Percentiles rank a stretch among this genome's conserved stretches.
These are phyloP conservation scores for Cladosporium colombiae DNA, from an alignment of 2,329 filamentous ascomycete genomes.

Conservation along the genomic window DNA sequence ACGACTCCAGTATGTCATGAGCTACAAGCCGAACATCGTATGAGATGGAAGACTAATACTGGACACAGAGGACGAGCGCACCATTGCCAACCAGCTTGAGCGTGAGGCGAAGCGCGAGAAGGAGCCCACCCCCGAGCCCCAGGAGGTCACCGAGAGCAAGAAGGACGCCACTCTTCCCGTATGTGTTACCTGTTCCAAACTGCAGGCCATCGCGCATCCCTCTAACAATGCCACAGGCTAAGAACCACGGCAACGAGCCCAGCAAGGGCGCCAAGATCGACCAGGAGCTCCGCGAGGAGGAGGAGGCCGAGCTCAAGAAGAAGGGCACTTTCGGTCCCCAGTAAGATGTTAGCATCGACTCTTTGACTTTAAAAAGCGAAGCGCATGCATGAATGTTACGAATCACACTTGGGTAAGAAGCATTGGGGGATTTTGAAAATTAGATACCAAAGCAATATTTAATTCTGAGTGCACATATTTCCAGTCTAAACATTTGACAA, in stretches of 20 bases:
- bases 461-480: constrained; percentile 13
- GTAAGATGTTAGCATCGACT: constrained; percentile 23
- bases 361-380: constrained; percentile 16
- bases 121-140: constrained; percentile 36
- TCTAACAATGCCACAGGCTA: constrained; percentile 44
- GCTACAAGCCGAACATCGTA: background rate
- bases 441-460: constrained; percentile 19
- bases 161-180: constrained; percentile 59
- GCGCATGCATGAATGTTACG: constrained; percentile 19
- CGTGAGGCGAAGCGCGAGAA: constrained; percentile 59
- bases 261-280: constrained; percentile 72
- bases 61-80: constrained; percentile 64
- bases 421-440: constrained; percentile 16
- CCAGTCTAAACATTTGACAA: background rate
- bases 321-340: constrained; percentile 54
- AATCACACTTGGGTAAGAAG: constrained; percentile 15
- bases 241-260: constrained; percentile 70
- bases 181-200: constrained; percentile 24
- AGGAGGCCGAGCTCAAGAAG: constrained; percentile 63
- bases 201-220: constrained; percentile 41
- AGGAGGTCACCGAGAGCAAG: constrained; percentile 48
- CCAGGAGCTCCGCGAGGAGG: constrained; percentile 66
- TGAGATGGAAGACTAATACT: background rate
- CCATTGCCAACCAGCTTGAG: constrained; percentile 70
- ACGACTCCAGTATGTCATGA: constrained; percentile 67